Conservation (phyloP, 2,329 filamentous ascomycete genomes). For the Endoconidiophora laricicola region DNA sequence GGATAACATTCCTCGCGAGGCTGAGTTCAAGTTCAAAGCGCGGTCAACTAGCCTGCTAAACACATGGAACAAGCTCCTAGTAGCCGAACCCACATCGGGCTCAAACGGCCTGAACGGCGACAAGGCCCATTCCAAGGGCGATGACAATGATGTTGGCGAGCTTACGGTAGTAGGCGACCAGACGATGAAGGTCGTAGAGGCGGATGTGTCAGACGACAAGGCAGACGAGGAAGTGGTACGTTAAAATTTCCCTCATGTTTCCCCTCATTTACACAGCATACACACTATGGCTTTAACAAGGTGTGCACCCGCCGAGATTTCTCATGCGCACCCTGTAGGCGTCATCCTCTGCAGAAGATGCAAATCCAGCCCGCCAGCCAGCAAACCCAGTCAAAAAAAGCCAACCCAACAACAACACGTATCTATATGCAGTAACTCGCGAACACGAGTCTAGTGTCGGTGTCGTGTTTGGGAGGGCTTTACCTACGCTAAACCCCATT, state of each 20-base stretch:
- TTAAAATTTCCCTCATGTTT: background rate
- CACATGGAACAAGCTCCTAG: constrained; percentile 78
- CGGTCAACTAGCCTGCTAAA: constrained; percentile 66
- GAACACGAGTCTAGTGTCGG: no score
- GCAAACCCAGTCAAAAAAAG: no score
- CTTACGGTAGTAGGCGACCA: constrained; percentile 21
- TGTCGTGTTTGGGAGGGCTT: no score
- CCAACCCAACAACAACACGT: no score
- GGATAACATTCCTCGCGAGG: constrained; percentile 67
- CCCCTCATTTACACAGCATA: no score
- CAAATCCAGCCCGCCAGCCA: no score
- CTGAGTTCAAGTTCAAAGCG: constrained; percentile 76
- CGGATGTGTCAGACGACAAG: constrained; percentile 21
- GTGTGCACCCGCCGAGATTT: no score
- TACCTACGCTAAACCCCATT: no score
- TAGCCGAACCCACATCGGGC: constrained; percentile 30
- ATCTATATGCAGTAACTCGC: no score
- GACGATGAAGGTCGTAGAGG: constrained; percentile 24
- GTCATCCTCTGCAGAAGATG: no score
- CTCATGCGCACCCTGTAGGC: no score
- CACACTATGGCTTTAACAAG: no score
- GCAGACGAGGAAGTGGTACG: constrained; percentile 19
- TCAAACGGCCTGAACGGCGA: constrained; percentile 34
- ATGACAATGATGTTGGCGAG: constrained; percentile 24
- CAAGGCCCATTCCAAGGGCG: constrained; percentile 25